Evolutionary conservation across 108 stramenopile genomes (phyloP).

Genomic region (Conticribra guillardii): DNA sequence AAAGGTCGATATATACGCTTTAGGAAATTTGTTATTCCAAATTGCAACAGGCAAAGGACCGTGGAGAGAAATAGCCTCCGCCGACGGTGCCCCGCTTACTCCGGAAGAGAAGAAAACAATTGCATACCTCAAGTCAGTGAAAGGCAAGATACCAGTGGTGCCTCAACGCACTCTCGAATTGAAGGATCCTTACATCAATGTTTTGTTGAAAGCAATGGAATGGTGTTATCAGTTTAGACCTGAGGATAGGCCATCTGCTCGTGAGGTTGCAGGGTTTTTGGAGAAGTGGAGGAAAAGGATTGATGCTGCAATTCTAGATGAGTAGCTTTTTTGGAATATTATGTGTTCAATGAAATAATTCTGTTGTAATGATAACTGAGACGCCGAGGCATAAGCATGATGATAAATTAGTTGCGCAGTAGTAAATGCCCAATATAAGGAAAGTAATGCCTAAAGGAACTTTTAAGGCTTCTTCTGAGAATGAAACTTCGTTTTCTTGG

Average conservation of each 20-base stretch:
- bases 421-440: too few species aligned
- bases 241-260: constrained; percentile 39
- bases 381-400: too few species aligned
- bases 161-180: constrained; percentile 27
- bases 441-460: too few species aligned
- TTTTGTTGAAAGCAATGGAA: constrained; percentile 40
- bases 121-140: constrained; percentile 29
- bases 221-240: constrained; percentile 43
- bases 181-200: constrained; percentile 37
- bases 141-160: constrained; percentile 37
- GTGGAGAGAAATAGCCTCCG: constrained; percentile 29
- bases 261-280: constrained; percentile 27
- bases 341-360: too few species aligned
- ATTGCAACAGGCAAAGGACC: constrained; percentile 37
- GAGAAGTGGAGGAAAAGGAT: constrained; percentile 5
- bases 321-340: too few species aligned
- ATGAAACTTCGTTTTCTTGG: too few species aligned
- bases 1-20: constrained; percentile 45
- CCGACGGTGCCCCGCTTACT: constrained; percentile 11
- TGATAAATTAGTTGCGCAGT: too few species aligned
- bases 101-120: constrained; percentile 32
- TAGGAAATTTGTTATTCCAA: constrained; percentile 39
- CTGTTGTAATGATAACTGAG: too few species aligned
- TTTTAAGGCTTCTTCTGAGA: too few species aligned
- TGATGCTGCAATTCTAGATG: constrained; percentile 12